Conservation (phyloP, 345 rosid species). For the Microcos paniculata region DNA sequence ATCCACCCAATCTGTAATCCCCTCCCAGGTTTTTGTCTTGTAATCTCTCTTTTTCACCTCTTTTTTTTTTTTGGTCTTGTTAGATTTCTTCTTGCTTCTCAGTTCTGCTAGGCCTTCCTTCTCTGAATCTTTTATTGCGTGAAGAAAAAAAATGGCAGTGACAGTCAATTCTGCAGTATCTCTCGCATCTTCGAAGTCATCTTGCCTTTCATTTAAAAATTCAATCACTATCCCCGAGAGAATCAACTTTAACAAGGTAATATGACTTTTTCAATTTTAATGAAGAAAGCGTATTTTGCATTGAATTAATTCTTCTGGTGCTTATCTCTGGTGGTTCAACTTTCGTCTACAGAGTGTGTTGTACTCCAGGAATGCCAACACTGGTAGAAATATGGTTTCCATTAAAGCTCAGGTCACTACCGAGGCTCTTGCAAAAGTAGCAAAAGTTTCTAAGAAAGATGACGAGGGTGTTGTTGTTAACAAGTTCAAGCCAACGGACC, state of each 20-base stretch:
- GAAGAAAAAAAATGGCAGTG: slow-evolving; percentile 52
- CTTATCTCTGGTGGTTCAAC: not conserved
- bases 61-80: not conserved
- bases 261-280: slow-evolving; percentile 13
- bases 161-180: slow-evolving; percentile 83
- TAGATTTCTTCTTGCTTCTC: not conserved
- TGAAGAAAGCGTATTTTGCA: slow-evolving; percentile 10
- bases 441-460: slow-evolving; percentile 70
- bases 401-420: slow-evolving; percentile 81
- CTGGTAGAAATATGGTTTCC: slow-evolving; percentile 47
- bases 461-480: slow-evolving; percentile 83
- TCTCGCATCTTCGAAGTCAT: slow-evolving; percentile 62
- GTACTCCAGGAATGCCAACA: slow-evolving; percentile 43
- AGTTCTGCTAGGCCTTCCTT: not conserved
- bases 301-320: not conserved
- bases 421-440: slow-evolving; percentile 72
- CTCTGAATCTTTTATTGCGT: not conserved
- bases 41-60: not conserved
- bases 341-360: slow-evolving; percentile 27
- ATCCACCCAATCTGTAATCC: slow-evolving; percentile 14
- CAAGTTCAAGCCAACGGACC: slow-evolving; percentile 82
- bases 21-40: slow-evolving; percentile 4
- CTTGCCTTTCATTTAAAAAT: slow-evolving; percentile 54
- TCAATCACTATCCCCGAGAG: slow-evolving; percentile 55
- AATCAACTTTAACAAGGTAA: slow-evolving; percentile 76